These are phyloP conservation scores for Penicillium salamii DNA, from an alignment of 495 filamentous ascomycete genomes.

Conservation along the genomic window DNA sequence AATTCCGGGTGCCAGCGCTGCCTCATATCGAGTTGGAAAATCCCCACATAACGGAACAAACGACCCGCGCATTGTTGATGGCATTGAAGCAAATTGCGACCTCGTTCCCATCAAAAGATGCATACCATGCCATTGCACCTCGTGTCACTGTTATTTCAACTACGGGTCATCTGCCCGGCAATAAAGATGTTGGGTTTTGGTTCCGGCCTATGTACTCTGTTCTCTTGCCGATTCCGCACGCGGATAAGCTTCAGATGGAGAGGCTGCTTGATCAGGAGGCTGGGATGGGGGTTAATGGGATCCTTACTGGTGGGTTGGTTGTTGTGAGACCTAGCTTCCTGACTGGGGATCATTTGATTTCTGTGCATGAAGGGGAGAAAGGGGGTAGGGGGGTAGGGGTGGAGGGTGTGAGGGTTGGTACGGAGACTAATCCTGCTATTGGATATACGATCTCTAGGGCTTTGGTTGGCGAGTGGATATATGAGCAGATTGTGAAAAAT, in stretches of 20 bases:
- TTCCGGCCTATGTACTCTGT: conserved; percentile 33
- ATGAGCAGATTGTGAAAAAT: conserved; percentile 32
- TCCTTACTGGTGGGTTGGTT: conserved; percentile 25
- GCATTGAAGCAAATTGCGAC: conserved; percentile 24
- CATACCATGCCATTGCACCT: conserved; percentile 8
- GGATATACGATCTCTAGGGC: conserved; percentile 39
- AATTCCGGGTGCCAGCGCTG: conserved; percentile 10
- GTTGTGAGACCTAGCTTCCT: conserved; percentile 35
- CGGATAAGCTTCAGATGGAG: conserved; percentile 42
- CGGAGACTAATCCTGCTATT: conserved; percentile 29
- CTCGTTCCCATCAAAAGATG: conserved; percentile 10
- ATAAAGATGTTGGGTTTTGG: conserved; percentile 32
- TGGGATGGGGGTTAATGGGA: conserved; percentile 4
- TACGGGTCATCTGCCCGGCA: conserved; percentile 26
- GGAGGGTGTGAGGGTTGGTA: conserved; percentile 30
- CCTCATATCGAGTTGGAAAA: conserved; percentile 21
- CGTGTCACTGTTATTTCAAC: conserved; percentile 21
- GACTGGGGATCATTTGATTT: conserved; percentile 25
- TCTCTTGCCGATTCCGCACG: conserved; percentile 31
- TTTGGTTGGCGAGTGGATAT: conserved; percentile 44
- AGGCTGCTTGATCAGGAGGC: conserved; percentile 13
- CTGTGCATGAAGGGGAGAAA: conserved; percentile 1
- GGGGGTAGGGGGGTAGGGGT: conserved; percentile 5
- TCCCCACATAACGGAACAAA: conserved; percentile 25
- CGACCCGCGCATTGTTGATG: conserved; percentile 22